Evolutionary conservation across 2,329 filamentous ascomycete genomes (phyloP).

Genomic region (Sclerotinia sclerotiorum): DNA sequence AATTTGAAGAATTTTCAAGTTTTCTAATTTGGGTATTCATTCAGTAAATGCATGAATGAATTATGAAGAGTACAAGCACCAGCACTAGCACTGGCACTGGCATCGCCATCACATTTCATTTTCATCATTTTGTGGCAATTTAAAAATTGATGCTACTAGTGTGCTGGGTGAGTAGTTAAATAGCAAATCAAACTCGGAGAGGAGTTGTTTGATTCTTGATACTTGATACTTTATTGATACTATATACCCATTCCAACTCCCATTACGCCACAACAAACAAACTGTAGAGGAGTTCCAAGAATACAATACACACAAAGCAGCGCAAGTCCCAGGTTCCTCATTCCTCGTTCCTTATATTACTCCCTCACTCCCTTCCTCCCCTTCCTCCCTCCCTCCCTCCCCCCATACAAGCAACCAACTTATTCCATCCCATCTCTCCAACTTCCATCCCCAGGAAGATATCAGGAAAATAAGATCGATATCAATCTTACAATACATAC

Average conservation of each 20-base stretch:
- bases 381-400: no score
- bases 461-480: no score
- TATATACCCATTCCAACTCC: no score
- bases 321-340: not conserved
- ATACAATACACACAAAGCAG: not conserved
- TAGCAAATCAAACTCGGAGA: not conserved
- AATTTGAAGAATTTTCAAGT: not conserved
- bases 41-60: not conserved
- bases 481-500: no score
- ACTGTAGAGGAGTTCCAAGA: not conserved
- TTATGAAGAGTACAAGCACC: not conserved
- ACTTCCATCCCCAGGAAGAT: not conserved
- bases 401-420: no score
- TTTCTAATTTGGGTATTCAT: not conserved
- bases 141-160: not conserved
- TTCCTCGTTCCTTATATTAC: not conserved
- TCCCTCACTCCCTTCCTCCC: no score
- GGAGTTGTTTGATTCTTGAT: not conserved
- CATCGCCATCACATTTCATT: not conserved
- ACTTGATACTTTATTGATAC: no score
- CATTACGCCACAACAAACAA: no score
- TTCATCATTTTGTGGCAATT: not conserved
- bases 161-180: not conserved
- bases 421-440: not conserved
- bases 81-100: not conserved